phyloP scores from a whole-genome alignment of 1,284 basidiomycete genomes.

The Veloboletus limbatus region DNA sequence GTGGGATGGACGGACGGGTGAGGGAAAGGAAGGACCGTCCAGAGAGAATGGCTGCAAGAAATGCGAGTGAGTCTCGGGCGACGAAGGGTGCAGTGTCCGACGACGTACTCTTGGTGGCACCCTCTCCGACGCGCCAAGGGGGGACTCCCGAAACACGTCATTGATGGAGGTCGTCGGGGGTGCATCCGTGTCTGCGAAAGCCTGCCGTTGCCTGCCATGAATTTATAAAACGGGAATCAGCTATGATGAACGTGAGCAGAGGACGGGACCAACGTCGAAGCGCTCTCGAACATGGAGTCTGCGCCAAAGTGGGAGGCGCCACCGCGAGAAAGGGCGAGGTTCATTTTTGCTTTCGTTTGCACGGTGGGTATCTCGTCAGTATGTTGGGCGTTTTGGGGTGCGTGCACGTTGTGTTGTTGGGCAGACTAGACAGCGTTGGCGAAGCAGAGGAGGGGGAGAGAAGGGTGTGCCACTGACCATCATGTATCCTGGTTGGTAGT shows the following conservation, averaged over 20 bases:
- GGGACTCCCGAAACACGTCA: slow-evolving; percentile 61
- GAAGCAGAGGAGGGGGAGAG: background rate
- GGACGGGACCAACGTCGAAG: slow-evolving; percentile 43
- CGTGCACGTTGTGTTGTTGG: slow-evolving; percentile 54
- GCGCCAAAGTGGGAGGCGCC: slow-evolving; percentile 67
- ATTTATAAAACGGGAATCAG: slow-evolving; percentile 14
- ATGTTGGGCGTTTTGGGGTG: slow-evolving; percentile 57
- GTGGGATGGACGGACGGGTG: slow-evolving; percentile 34
- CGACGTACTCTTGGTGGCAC: slow-evolving; percentile 34
- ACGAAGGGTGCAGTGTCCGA: background rate
- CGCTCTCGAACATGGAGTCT: slow-evolving; percentile 77
- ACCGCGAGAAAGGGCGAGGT: slow-evolving; percentile 58
- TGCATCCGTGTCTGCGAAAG: slow-evolving; percentile 67
- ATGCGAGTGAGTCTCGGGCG: background rate
- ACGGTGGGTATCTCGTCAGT: slow-evolving; percentile 67
- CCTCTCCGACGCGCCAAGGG: slow-evolving; percentile 29
- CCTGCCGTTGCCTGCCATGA: slow-evolving; percentile 51
- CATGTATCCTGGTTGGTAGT: slow-evolving; percentile 74
- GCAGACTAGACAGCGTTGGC: slow-evolving; percentile 43
- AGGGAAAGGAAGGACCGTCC: slow-evolving; percentile 18
- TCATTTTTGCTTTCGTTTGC: slow-evolving; percentile 74
- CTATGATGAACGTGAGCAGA: background rate
- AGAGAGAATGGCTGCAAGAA: slow-evolving; percentile 24
- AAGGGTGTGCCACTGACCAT: slow-evolving; percentile 50
- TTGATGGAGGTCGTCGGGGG: slow-evolving; percentile 68